Conservation (phyloP, 371 early-diverging fungal species). For the Lichtheimia ramosa region DNA sequence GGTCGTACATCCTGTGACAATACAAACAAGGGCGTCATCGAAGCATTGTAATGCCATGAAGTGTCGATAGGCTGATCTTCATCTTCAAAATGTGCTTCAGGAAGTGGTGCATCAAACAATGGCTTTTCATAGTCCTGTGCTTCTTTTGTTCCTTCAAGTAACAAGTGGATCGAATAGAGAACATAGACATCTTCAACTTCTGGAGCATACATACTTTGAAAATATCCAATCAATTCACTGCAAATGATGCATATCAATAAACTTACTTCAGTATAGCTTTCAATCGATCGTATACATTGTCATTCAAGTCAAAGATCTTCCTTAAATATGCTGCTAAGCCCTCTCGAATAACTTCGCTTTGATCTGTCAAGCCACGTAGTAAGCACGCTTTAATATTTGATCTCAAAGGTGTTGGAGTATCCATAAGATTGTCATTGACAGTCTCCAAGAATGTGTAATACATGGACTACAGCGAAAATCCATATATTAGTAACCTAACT, state of each 20-base stretch:
- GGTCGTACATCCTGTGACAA: slow-evolving; percentile 38
- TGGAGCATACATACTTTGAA: slow-evolving; percentile 58
- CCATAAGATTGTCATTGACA: slow-evolving; percentile 6
- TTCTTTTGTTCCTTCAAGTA: slow-evolving; percentile 58
- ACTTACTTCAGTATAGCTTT: slow-evolving; percentile 5
- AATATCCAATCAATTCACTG: background rate
- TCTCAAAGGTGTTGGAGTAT: slow-evolving; percentile 13
- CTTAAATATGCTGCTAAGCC: slow-evolving; percentile 54
- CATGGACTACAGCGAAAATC: slow-evolving; percentile 22
- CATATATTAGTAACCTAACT: background rate
- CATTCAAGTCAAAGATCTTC: slow-evolving; percentile 26
- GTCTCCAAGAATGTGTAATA: slow-evolving; percentile 29
- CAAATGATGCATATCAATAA: background rate
- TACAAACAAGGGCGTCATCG: slow-evolving; percentile 75
- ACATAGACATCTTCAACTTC: slow-evolving; percentile 67
- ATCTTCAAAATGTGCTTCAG: slow-evolving; percentile 60
- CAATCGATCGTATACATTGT: slow-evolving; percentile 43
- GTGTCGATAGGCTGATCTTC: slow-evolving; percentile 56
- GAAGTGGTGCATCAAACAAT: slow-evolving; percentile 62
- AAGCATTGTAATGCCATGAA: slow-evolving; percentile 55
- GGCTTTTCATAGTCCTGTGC: slow-evolving; percentile 59
- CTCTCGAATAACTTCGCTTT: slow-evolving; percentile 40
- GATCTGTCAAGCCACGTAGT: slow-evolving; percentile 49
- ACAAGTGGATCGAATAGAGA: slow-evolving; percentile 57
- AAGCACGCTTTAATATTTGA: slow-evolving; percentile 43